These are phyloP conservation scores for Euptelea pleiosperma DNA, from an alignment of 164 flowering plant species.

Conservation along the genomic window DNA sequence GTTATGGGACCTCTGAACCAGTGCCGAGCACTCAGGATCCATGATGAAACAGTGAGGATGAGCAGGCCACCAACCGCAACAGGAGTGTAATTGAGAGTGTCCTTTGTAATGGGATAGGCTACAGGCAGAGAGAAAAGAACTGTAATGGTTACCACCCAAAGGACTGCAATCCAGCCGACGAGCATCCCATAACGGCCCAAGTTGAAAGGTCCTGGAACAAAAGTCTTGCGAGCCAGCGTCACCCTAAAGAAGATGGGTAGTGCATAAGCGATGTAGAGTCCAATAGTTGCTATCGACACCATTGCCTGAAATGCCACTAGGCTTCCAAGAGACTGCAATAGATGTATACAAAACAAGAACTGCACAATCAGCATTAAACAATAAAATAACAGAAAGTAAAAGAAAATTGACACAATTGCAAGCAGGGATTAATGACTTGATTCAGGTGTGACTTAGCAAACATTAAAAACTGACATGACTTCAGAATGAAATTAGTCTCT, in stretches of 20 bases:
- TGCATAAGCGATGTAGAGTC: conserved; percentile 91
- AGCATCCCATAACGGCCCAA: conserved; percentile 68
- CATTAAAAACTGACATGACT: no score
- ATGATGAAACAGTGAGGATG: conserved; percentile 43
- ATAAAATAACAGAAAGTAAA: not conserved
- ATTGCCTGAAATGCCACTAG: conserved; percentile 58
- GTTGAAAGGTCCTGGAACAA: conserved; percentile 82
- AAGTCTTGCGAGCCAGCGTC: conserved; percentile 74
- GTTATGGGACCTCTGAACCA: conserved; percentile 83
- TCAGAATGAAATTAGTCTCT: no score
- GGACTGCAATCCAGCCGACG: conserved; percentile 86
- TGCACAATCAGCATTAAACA: not conserved
- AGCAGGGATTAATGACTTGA: no score
- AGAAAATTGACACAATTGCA: not conserved
- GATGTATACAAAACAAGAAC: not conserved
- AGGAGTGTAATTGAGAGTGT: conserved; percentile 91
- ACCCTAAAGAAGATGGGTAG: conserved; percentile 85
- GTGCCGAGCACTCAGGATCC: conserved; percentile 67
- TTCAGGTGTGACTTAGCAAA: no score
- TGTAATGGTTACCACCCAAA: conserved; percentile 83
- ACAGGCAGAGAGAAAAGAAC: conserved; percentile 91
- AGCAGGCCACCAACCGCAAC: conserved; percentile 81
- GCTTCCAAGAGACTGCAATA: conserved; percentile 87
- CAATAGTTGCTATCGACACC: conserved; percentile 95
- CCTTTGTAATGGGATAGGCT: conserved; percentile 60